These are phyloP conservation scores for Ascochyta clinopodiicola DNA, from an alignment of 2,329 filamentous ascomycete species.

Conservation along the genomic window DNA sequence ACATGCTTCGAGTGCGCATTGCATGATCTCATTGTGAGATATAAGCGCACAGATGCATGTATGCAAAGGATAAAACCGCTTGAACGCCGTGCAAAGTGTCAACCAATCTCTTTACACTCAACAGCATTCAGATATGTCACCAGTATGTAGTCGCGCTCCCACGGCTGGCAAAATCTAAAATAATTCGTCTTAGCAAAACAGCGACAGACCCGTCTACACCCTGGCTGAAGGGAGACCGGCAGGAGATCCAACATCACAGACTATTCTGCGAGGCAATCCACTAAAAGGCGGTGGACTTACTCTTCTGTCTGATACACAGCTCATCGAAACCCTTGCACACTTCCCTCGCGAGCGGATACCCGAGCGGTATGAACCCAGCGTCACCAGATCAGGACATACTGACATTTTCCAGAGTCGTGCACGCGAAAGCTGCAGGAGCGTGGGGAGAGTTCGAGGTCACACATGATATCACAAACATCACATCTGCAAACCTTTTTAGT, in stretches of 20 bases:
- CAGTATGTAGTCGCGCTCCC: background rate
- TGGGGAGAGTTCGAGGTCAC: constrained; percentile 68
- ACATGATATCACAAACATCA: constrained; percentile 63
- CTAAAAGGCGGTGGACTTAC: constrained; percentile 49
- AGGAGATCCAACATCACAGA: constrained; percentile 5
- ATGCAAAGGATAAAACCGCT: background rate
- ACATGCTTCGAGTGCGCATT: background rate
- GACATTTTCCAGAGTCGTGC: constrained; percentile 54
- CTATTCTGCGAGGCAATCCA: constrained; percentile 4
- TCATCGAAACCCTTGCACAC: constrained; percentile 67
- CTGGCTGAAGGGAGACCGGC: constrained; percentile 7
- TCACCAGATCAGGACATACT: background rate
- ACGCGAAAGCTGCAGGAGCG: constrained; percentile 65
- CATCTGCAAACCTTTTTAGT: constrained; percentile 61
- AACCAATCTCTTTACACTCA: background rate
- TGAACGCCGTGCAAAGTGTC: background rate
- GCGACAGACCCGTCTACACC: constrained; percentile 1
- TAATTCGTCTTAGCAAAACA: background rate
- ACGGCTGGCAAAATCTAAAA: background rate
- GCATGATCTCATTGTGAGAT: constrained; percentile 8
- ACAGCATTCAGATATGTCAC: background rate
- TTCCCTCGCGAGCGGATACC: constrained; percentile 69
- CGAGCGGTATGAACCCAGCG: constrained; percentile 51
- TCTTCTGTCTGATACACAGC: constrained; percentile 63
- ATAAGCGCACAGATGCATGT: background rate